Percentiles rank a stretch among this genome's conserved stretches.
Evolutionary conservation across 2,329 filamentous ascomycete species (phyloP).

Genomic region (Pseudogymnoascus pannorum): DNA sequence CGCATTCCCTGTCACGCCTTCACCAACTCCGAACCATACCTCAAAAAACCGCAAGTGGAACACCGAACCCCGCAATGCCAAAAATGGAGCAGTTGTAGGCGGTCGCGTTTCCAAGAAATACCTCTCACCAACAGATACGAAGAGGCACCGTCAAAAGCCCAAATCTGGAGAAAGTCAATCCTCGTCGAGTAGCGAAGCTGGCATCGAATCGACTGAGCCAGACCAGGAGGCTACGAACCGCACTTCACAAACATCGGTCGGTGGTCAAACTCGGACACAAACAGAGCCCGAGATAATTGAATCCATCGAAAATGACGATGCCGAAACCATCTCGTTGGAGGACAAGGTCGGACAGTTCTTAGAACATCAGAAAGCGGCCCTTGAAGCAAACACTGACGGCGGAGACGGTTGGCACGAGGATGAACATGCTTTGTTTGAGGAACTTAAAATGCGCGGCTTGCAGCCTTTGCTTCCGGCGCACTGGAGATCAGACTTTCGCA

Average conservation of each 20-base stretch:
- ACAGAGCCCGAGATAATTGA: constrained; percentile 13
- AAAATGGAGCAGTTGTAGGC: constrained; percentile 13
- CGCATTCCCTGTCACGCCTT: constrained; percentile 6
- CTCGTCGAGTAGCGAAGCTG: constrained; percentile 11
- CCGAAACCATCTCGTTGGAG: constrained; percentile 10
- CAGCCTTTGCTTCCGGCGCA: constrained; percentile 24
- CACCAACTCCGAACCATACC: constrained; percentile 12
- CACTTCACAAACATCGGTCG: constrained; percentile 10
- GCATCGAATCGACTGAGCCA: background rate
- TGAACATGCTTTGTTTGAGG: constrained; percentile 25
- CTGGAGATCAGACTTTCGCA: constrained; percentile 27
- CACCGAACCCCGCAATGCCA: constrained; percentile 6
- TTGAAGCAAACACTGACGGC: constrained; percentile 18
- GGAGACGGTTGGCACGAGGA: constrained; percentile 25
- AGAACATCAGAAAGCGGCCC: constrained; percentile 22
- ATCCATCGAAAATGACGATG: constrained; percentile 1
- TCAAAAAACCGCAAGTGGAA: background rate
- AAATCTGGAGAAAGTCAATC: background rate
- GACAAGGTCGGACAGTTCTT: constrained; percentile 26
- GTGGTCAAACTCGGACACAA: constrained; percentile 6
- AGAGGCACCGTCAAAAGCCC: constrained; percentile 11
- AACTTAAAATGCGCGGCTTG: constrained; percentile 25
- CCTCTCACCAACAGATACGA: constrained; percentile 15
- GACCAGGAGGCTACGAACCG: background rate
- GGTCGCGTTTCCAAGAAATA: constrained; percentile 16